Evolutionary conservation across 139 green algal genomes (phyloP).

Genomic region (Spirogloea muscicola): DNA sequence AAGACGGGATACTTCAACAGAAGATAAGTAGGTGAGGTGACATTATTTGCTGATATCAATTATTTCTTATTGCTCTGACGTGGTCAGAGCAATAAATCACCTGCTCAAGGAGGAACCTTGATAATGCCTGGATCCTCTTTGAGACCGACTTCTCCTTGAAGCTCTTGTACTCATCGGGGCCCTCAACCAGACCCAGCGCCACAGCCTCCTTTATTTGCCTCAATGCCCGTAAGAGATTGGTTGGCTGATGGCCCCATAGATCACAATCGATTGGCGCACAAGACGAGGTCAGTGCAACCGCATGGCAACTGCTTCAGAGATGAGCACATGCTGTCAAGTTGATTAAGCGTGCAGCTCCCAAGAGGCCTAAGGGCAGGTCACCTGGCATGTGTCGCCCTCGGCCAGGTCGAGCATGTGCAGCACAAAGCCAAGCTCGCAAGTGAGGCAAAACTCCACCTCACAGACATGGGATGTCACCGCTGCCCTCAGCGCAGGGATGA

Average conservation of each 20-base stretch:
- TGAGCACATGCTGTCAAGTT: neutral
- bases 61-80: too few species aligned
- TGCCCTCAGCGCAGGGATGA: conserved; percentile 64
- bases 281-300: conserved; percentile 1
- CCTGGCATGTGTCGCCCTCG: conserved; percentile 61
- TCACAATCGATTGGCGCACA: neutral
- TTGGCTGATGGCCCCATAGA: conserved; percentile 50
- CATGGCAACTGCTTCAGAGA: neutral
- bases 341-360: neutral
- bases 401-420: conserved; percentile 79
- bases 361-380: neutral
- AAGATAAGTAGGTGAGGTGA: neutral
- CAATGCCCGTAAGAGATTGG: conserved; percentile 84
- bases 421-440: conserved; percentile 79
- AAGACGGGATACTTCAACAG: neutral
- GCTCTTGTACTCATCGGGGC: conserved; percentile 33
- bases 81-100: neutral
- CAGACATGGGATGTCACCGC: conserved; percentile 63
- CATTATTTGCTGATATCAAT: too few species aligned
- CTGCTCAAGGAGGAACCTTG: conserved; percentile 83
- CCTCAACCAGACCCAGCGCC: conserved; percentile 78
- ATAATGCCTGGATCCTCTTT: conserved; percentile 68
- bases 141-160: conserved; percentile 57
- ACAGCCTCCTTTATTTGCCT: conserved; percentile 76
- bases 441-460: conserved; percentile 79